Evolutionary conservation across 768 basidiomycete genomes (phyloP).

Genomic region (Macrocybe gigantea): DNA sequence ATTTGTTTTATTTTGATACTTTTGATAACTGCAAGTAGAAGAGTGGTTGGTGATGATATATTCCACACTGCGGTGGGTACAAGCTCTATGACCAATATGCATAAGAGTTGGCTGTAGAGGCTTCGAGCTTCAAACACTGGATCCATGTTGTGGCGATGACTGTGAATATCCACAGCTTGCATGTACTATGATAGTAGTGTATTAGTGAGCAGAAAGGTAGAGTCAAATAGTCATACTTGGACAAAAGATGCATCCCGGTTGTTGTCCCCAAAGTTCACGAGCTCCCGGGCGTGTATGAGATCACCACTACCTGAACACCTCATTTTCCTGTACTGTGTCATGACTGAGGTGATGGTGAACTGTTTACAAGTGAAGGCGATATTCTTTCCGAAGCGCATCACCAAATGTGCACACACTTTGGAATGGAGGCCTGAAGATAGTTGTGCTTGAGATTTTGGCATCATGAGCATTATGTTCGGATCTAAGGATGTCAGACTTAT

Average conservation of each 20-base stretch:
- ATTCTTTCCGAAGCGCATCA: slow-evolving; percentile 3
- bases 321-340: slow-evolving; percentile 21
- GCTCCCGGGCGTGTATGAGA: slow-evolving; percentile 14
- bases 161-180: slow-evolving; percentile 21
- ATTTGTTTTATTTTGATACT: neutral
- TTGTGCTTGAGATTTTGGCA: too few relatives aligned
- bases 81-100: slow-evolving; percentile 20
- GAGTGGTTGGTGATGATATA: slow-evolving; percentile 7
- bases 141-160: slow-evolving; percentile 2
- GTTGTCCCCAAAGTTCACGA: slow-evolving; percentile 12
- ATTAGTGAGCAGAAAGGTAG: neutral
- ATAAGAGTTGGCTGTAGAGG: slow-evolving; percentile 28
- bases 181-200: slow-evolving; percentile 21
- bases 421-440: too few relatives aligned
- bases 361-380: slow-evolving; percentile 6
- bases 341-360: slow-evolving; percentile 1
- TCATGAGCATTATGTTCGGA: too few relatives aligned
- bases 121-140: slow-evolving; percentile 10
- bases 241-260: slow-evolving; percentile 25
- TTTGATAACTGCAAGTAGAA: slow-evolving; percentile 20
- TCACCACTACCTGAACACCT: slow-evolving; percentile 22
- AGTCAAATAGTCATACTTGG: slow-evolving; percentile 16
- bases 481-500: neutral
- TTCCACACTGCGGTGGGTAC: slow-evolving; percentile 8
- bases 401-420: neutral